These are phyloP conservation scores for Erodium trifolium DNA, from an alignment of 441 rosid species.

Conservation along the genomic window DNA sequence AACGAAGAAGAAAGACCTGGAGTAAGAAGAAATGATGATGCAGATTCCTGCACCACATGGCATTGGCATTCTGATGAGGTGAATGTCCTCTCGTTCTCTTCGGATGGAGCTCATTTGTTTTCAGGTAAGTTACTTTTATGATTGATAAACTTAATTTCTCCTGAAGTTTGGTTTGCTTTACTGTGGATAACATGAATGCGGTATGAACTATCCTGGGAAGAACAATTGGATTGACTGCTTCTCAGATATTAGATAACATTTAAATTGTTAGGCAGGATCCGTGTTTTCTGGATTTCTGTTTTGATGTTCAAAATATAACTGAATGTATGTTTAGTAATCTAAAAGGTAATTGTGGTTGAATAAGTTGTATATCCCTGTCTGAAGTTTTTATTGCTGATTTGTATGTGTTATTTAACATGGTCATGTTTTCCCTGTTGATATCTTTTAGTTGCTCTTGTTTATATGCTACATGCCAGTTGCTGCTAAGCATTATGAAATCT, in stretches of 20 bases:
- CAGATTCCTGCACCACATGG: slow-evolving; percentile 89
- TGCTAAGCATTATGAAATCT: neutral
- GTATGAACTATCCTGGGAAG: neutral
- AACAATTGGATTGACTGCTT: neutral
- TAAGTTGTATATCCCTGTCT: neutral
- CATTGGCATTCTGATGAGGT: slow-evolving; percentile 92
- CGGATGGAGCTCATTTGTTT: slow-evolving; percentile 87
- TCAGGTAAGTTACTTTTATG: slow-evolving; percentile 43
- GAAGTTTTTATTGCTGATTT: slow-evolving; percentile 6
- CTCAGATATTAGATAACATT: neutral
- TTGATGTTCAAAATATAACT: neutral
- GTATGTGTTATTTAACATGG: neutral
- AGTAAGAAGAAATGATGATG: slow-evolving; percentile 85
- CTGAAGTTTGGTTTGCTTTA: neutral
- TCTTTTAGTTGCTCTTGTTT: neutral
- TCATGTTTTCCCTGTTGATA: neutral
- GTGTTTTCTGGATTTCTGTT: neutral
- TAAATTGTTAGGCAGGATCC: neutral
- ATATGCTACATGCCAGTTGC: neutral
- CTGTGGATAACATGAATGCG: neutral
- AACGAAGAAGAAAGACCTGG: slow-evolving; percentile 72
- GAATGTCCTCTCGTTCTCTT: slow-evolving; percentile 66
- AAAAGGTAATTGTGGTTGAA: neutral
- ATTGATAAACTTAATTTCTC: slow-evolving; percentile 1
- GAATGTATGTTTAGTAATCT: neutral